Evolutionary conservation across 495 filamentous ascomycete genomes (phyloP), one percentile per base, ranked within the genome.

Genomic region (Podospora sp.): DNA sequence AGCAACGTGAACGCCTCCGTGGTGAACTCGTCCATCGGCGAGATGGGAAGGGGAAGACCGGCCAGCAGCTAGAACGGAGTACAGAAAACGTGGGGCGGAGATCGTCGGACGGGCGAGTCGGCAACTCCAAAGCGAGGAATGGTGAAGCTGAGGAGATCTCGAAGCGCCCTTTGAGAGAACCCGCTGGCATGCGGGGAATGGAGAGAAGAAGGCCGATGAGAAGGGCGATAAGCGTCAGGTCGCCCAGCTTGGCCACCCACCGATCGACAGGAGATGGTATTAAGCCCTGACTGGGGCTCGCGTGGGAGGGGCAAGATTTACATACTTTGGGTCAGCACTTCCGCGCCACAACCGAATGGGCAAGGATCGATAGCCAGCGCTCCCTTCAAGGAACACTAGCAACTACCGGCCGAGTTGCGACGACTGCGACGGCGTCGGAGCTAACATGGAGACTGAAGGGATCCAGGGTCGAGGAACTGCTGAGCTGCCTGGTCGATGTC

Each of bases 1-100:
- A 88, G 72, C 12, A 88, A 74, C 18, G 82, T 75, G 62, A 86
- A 88, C 0, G 83, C 81, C 71, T 89, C 87, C 1, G 77, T 78
- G n/a, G 71, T 71, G 58, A 85, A 86, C 25, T 75, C 71, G 25
- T 79, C 71, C 68, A 72, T 71, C 24, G 16, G 51, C 36, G 53
- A 55, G 56, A 27, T 1, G 53, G 24, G n/a, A 22, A n/a, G 53
- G 5, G 6, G 33, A 5, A 14, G 5, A 18, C 16, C 16, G 40
- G 14, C 4, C 40, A 46, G 40, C 40, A 12, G 40, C 40, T 12
- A 46, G 52, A 55, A 55, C 2, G 25, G 20, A 2, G 52, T n/a
- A n/a, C 52, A 26, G 20, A n/a, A n/a, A 6, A 22, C 21, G 6
- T 2, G 2, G 6, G 25, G 8, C 24, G 52, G 52, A 55, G 25